Base-by-base conservation (phyloP, 169 alveolate genomes). In the Cryptosporidium ryanae region DNA sequence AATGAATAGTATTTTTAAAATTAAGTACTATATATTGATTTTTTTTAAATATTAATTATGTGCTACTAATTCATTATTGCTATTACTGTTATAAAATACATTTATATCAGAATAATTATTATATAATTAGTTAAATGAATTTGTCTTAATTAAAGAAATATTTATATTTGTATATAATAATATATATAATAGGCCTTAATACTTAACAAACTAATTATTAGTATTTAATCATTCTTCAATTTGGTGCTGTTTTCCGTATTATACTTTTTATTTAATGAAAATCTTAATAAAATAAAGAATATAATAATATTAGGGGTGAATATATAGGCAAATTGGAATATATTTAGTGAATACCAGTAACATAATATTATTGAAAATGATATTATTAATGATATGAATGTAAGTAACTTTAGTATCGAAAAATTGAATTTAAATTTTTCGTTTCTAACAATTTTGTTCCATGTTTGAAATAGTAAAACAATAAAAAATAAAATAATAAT, bases 331-430 rank as follows among this genome's bases (percentile, higher is more conserved):
- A 76, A 76, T 15, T 76, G 87, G 87, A 76, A 76, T 46, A 76
- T 76, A 3, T 76, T 38, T 17, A 76, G 52, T 13, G 87, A 55
- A 29, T 59, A 71, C 87, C 87, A 76, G 52, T 76, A 76, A 65
- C 68, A 61, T 31, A 76, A 52, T 32, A 76, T 61, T 23, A 59
- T 61, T 50, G 63, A 27, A 15, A 76, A 46, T 21, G 87, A 76
- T 5, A 44, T 46, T 18, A 65, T 63, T 52, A 76, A 61, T 21
- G 49, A 43, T 15, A 55, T 15, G 23, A 76, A 23, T 18, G 76
- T 76, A 10, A 65, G 52, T 29, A 44, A 4, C 15, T 61, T 76
- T 17, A 44, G 7, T 27, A 70, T 12, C 2, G 65, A 49, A 44
- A 27, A 64, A 1, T 70, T 70, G 54, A 54, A 61, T 7, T 61